These are phyloP conservation scores for Russula compacta DNA, from an alignment of 768 basidiomycete species.

Conservation along the genomic window DNA sequence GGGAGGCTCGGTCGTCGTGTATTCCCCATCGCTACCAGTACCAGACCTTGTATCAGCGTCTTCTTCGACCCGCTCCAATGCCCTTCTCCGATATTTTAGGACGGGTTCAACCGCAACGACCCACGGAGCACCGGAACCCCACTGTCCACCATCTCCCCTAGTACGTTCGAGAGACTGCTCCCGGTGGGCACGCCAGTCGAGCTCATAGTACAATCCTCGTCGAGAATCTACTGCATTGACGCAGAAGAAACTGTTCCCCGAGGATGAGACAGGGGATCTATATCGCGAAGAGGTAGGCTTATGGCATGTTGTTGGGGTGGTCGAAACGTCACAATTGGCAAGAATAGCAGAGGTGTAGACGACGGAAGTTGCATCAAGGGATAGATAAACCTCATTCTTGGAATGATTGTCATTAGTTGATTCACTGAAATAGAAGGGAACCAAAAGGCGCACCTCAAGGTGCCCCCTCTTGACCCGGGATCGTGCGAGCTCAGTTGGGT, in stretches of 20 bases:
- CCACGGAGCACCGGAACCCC: conserved; percentile 16
- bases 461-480: conserved; percentile 54
- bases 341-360: conserved; percentile 13
- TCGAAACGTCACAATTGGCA: conserved; percentile 21
- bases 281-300: conserved; percentile 9
- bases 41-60: background rate
- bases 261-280: background rate
- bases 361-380: conserved; percentile 18
- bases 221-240: conserved; percentile 13
- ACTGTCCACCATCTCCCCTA: background rate
- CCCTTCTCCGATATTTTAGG: conserved; percentile 4
- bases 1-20: conserved; percentile 28
- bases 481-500: conserved; percentile 52
- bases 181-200: conserved; percentile 6
- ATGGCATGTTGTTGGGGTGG: conserved; percentile 3
- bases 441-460: conserved; percentile 37
- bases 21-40: conserved; percentile 15
- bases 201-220: conserved; percentile 10
- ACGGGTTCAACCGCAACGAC: conserved; percentile 8
- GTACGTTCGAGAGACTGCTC: conserved; percentile 2
- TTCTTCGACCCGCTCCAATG: conserved; percentile 8
- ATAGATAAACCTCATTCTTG: conserved; percentile 73
- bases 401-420: background rate
- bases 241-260: background rate
- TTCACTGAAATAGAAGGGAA: background rate